Evolutionary conservation across 257 asterid genomes (phyloP).

Genomic region (Solanum verrucosum): DNA sequence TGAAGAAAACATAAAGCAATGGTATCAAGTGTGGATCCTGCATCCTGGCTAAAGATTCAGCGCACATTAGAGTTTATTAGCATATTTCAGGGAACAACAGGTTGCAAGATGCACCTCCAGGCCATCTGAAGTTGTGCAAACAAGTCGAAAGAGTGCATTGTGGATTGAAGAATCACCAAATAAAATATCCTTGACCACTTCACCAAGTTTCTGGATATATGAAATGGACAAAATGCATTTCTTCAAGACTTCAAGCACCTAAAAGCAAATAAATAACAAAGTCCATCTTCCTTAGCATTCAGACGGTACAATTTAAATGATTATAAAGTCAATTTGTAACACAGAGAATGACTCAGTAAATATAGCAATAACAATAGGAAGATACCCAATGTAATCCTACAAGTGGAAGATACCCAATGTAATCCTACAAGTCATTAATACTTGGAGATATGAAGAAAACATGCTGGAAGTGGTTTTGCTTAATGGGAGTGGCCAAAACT

Average conservation of each 20-base stretch:
- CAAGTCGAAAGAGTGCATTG: slow-evolving; percentile 67
- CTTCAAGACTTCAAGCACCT: slow-evolving; percentile 86
- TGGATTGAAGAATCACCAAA: slow-evolving; percentile 79
- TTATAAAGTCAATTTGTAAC: not conserved
- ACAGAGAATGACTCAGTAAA: not conserved
- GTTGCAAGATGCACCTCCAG: slow-evolving; percentile 59
- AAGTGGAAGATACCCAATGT: not conserved
- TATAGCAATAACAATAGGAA: not conserved
- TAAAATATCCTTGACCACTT: slow-evolving; percentile 46
- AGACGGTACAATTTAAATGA: not conserved
- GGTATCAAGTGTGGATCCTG: not conserved
- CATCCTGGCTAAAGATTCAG: slow-evolving; percentile 5
- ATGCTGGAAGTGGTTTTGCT: not conserved
- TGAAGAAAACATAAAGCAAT: slow-evolving; percentile 5
- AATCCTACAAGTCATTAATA: not conserved
- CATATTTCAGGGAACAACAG: slow-evolving; percentile 1
- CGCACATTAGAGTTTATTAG: not conserved
- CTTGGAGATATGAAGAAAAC: not conserved
- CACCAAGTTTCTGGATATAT: slow-evolving; percentile 44
- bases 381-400: not conserved
- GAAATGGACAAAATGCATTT: slow-evolving; percentile 48
- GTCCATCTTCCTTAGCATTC: not conserved
- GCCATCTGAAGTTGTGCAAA: slow-evolving; percentile 60
- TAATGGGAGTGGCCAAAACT: not conserved
- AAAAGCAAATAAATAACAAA: not conserved